Percentiles rank a stretch among this genome's conserved stretches.
phyloP scores from a whole-genome alignment of 2,329 filamentous ascomycete genomes.

The Diaporthe ilicicola region DNA sequence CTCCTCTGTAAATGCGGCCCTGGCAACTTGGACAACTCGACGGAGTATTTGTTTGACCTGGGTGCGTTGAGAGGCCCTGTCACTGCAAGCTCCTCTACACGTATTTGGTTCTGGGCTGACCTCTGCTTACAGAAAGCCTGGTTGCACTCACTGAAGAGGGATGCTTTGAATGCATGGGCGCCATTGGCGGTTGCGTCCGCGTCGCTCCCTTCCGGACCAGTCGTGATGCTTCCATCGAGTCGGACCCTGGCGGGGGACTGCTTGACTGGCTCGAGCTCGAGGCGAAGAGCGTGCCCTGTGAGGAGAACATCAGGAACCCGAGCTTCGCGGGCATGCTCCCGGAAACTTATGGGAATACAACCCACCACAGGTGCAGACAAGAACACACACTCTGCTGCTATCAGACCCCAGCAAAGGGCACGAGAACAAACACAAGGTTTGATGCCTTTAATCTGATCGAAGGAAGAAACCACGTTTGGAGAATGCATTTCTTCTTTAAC shows the following conservation, averaged over 20 bases:
- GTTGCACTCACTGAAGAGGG: constrained; percentile 20
- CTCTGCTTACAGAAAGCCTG: not conserved
- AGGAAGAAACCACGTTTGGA: constrained; percentile 8
- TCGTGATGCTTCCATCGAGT: not conserved
- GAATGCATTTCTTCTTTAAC: constrained; percentile 13
- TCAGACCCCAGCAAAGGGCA: not conserved
- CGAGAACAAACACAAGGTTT: not conserved
- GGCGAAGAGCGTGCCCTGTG: constrained; percentile 5
- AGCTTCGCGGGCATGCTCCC: constrained; percentile 1
- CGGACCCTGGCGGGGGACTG: not conserved
- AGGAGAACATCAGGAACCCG: not conserved
- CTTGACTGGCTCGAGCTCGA: not conserved
- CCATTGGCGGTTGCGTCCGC: not conserved
- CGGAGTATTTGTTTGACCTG: constrained; percentile 22
- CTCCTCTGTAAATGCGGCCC: constrained; percentile 24
- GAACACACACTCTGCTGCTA: constrained; percentile 29
- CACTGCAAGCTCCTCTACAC: not conserved
- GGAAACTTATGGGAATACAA: not conserved
- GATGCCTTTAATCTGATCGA: constrained; percentile 23
- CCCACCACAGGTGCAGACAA: constrained; percentile 11
- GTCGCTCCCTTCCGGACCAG: not conserved
- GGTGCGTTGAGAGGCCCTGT: constrained; percentile 11
- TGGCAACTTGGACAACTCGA: not conserved
- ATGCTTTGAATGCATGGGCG: constrained; percentile 23
- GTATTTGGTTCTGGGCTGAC: not conserved